A percentile compares a stretch with the other conserved stretches of the same genome.
phyloP scores from a whole-genome alignment of 1,284 basidiomycete species.

The Ganoderma lingzhi region DNA sequence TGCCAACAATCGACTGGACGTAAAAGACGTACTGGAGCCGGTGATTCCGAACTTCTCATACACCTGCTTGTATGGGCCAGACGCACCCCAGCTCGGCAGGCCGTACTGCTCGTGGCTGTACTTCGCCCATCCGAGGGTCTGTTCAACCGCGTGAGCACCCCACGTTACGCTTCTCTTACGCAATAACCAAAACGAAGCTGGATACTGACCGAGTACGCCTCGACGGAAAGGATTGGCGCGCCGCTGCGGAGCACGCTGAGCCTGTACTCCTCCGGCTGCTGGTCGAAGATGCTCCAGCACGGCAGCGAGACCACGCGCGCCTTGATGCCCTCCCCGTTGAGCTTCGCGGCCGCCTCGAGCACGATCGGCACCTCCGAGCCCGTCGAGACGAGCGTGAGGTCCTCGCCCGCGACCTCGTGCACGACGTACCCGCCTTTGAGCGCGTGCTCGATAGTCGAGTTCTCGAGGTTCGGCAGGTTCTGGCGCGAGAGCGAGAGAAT shows the following conservation, averaged over 20 bases:
- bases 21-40: slow-evolving; percentile 64
- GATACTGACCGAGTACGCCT: slow-evolving; percentile 74
- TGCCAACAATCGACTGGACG: not conserved
- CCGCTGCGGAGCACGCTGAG: slow-evolving; percentile 89
- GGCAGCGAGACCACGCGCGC: slow-evolving; percentile 89
- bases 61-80: slow-evolving; percentile 89
- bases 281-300: slow-evolving; percentile 91
- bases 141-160: slow-evolving; percentile 8
- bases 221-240: slow-evolving; percentile 89
- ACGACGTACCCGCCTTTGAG: slow-evolving; percentile 90
- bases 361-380: slow-evolving; percentile 92
- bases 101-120: slow-evolving; percentile 93
- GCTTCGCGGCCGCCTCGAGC: slow-evolving; percentile 83
- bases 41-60: slow-evolving; percentile 93
- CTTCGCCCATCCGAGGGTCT: slow-evolving; percentile 86
- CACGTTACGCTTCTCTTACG: not conserved
- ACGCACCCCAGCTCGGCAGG: slow-evolving; percentile 84
- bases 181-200: not conserved
- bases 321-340: slow-evolving; percentile 82
- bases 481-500: slow-evolving; percentile 90
- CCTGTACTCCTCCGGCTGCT: slow-evolving; percentile 83
- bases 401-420: slow-evolving; percentile 78
- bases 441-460: slow-evolving; percentile 87
- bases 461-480: slow-evolving; percentile 93
- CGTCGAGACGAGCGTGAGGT: slow-evolving; percentile 88